phyloP scores from a whole-genome alignment of 116 monocot genomes.

The Dioscorea cayenensis region DNA sequence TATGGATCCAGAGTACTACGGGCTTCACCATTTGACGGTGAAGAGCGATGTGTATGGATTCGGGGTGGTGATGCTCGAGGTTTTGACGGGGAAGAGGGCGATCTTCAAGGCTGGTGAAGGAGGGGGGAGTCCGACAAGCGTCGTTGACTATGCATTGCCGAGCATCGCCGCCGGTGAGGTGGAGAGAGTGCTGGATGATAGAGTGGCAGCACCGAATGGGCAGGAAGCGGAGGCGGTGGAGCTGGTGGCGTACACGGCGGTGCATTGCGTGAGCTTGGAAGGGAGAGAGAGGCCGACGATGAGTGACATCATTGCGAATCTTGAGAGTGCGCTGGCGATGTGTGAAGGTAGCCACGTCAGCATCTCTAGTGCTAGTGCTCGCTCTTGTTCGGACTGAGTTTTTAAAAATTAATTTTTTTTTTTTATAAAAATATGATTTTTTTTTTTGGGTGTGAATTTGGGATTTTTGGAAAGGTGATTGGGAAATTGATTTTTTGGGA shows the following conservation, averaged over 20 bases:
- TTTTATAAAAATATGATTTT: no score
- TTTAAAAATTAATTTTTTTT: neutral
- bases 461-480: no score
- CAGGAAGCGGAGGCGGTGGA: conserved; percentile 75
- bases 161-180: conserved; percentile 42
- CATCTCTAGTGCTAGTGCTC: conserved; percentile 4
- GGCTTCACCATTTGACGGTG: conserved; percentile 54
- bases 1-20: conserved; percentile 96
- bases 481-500: no score
- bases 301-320: conserved; percentile 54
- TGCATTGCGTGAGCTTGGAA: conserved; percentile 61
- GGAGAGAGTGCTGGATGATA: conserved; percentile 42
- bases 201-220: conserved; percentile 16
- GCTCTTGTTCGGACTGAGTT: conserved; percentile 1
- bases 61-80: conserved; percentile 90
- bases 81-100: conserved; percentile 61
- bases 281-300: conserved; percentile 67
- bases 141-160: conserved; percentile 72
- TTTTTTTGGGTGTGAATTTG: no score
- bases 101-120: conserved; percentile 54
- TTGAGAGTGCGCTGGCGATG: conserved; percentile 61
- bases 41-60: conserved; percentile 92
- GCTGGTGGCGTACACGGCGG: conserved; percentile 62
- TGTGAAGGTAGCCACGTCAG: conserved; percentile 29
- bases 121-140: conserved; percentile 42